Conservation (phyloP, 495 filamentous ascomycete genomes). For the Aspergillus baeticus region DNA sequence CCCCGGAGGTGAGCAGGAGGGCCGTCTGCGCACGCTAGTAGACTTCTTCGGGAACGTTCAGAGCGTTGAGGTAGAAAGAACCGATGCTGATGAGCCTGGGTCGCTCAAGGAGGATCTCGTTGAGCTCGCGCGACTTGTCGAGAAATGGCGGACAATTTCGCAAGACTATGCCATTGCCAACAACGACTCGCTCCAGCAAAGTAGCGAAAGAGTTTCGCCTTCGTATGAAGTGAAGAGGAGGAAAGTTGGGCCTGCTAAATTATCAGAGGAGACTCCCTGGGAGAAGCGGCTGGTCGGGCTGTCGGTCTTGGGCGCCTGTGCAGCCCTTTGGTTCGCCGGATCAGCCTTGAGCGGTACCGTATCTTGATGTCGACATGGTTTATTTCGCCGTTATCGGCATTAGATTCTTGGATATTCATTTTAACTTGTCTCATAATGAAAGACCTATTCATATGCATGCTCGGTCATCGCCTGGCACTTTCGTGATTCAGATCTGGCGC, state of each 20-base stretch:
- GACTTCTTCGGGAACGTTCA: slow-evolving; percentile 99
- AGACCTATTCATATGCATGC: not conserved
- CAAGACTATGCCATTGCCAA: slow-evolving; percentile 30
- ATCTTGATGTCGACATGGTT: slow-evolving; percentile 15
- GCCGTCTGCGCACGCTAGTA: slow-evolving; percentile 75
- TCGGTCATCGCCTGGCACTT: not conserved
- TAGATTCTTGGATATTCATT: not conserved
- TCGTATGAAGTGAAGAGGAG: slow-evolving; percentile 29
- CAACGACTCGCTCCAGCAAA: slow-evolving; percentile 37
- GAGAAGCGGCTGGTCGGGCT: slow-evolving; percentile 66
- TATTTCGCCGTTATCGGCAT: not conserved
- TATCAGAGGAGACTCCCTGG: slow-evolving; percentile 67
- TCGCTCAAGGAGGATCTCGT: slow-evolving; percentile 73
- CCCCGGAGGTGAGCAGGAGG: slow-evolving; percentile 70
- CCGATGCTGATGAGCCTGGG: slow-evolving; percentile 50
- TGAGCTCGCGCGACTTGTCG: slow-evolving; percentile 59
- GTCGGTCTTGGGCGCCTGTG: slow-evolving; percentile 63
- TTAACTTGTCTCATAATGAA: not conserved
- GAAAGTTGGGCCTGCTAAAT: slow-evolving; percentile 56
- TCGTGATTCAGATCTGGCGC: not conserved
- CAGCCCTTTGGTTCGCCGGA: slow-evolving; percentile 64
- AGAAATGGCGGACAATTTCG: slow-evolving; percentile 43
- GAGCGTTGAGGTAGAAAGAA: slow-evolving; percentile 82
- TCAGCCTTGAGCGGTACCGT: slow-evolving; percentile 41
- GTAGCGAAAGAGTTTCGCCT: slow-evolving; percentile 14